Conservation (phyloP, 345 rosid species). For the Reutealis trisperma region DNA sequence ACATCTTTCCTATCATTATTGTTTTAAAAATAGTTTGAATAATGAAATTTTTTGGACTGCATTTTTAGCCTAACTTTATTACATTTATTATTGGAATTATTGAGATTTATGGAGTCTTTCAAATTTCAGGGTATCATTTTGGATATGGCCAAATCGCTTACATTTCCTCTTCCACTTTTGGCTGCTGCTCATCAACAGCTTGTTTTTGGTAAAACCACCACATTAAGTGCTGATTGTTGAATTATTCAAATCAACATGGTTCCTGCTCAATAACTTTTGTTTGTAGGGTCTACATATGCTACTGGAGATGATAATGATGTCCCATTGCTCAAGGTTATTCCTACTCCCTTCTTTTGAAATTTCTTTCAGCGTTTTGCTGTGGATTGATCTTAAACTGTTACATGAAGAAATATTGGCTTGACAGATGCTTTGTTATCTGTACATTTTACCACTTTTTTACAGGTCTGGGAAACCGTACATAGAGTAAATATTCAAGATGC, state of each 20-base stretch:
- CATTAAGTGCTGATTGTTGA: slow-evolving; percentile 3
- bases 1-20: neutral
- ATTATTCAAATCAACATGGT: slow-evolving; percentile 5
- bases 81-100: neutral
- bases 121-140: slow-evolving; percentile 60
- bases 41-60: neutral
- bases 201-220: slow-evolving; percentile 55
- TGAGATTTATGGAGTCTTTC: slow-evolving; percentile 25
- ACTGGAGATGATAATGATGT: slow-evolving; percentile 40
- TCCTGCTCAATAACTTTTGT: slow-evolving; percentile 21
- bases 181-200: slow-evolving; percentile 83
- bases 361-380: neutral
- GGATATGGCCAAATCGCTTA: slow-evolving; percentile 68
- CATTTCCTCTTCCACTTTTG: slow-evolving; percentile 80
- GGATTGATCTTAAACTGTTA: neutral
- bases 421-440: slow-evolving; percentile 2
- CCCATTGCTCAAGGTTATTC: slow-evolving; percentile 63
- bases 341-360: neutral
- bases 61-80: neutral
- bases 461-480: slow-evolving; percentile 72
- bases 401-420: neutral
- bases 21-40: neutral
- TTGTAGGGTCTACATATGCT: slow-evolving; percentile 60
- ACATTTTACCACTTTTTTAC: slow-evolving; percentile 17
- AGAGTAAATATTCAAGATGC: slow-evolving; percentile 64